These are phyloP conservation scores for Populus tremula DNA, from an alignment of 345 rosid genomes.

Conservation along the genomic window DNA sequence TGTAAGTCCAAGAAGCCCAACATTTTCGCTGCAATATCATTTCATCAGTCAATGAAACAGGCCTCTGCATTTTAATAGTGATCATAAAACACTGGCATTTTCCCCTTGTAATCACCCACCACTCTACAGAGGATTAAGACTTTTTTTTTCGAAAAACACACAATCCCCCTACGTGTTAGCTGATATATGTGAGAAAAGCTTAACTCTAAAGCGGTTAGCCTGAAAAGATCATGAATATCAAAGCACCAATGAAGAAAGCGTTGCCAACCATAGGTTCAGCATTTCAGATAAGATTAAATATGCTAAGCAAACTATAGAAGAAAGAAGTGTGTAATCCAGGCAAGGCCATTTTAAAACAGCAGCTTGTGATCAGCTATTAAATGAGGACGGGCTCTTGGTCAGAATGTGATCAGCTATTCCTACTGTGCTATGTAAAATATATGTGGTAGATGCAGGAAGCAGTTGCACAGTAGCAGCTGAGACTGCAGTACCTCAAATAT, in stretches of 20 bases:
- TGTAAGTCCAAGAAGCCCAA: slow-evolving; percentile 89
- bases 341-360: background rate
- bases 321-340: background rate
- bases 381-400: too few relatives aligned
- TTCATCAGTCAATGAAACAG: background rate
- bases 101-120: background rate
- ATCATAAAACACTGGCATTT: background rate
- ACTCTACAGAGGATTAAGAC: background rate
- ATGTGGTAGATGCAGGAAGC: too few relatives aligned
- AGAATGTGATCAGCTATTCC: too few relatives aligned
- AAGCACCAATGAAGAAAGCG: background rate
- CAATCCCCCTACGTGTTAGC: background rate
- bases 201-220: background rate
- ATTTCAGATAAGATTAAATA: background rate
- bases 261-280: background rate
- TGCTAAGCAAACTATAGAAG: background rate
- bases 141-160: too few relatives aligned
- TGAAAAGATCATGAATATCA: background rate
- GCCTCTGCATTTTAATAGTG: background rate
- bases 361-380: too few relatives aligned
- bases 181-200: background rate
- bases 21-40: slow-evolving; percentile 75
- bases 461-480: too few relatives aligned
- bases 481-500: background rate
- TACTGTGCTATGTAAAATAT: too few relatives aligned